phyloP scores from a whole-genome alignment of 352 stramenopile genomes.

The Aphanomyces stellatus region DNA sequence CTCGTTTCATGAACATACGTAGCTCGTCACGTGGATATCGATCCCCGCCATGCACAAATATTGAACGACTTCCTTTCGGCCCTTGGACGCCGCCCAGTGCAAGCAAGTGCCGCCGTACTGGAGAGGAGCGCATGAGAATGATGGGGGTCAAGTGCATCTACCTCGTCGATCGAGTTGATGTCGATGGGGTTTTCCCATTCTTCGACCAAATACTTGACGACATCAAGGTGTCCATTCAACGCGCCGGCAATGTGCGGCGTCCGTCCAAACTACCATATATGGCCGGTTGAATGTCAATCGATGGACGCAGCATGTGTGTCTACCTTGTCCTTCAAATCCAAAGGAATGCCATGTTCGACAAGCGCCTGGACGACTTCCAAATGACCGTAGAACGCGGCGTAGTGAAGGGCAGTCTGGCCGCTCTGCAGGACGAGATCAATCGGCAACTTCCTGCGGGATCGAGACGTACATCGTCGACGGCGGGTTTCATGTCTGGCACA shows the following conservation, averaged over 20 bases:
- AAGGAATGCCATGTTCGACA: constrained; percentile 66
- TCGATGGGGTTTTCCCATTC: constrained; percentile 73
- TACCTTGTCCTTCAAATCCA: constrained; percentile 76
- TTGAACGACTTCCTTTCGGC: constrained; percentile 80
- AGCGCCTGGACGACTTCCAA: constrained; percentile 79
- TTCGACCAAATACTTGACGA: constrained; percentile 73
- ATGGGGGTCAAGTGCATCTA: constrained; percentile 13
- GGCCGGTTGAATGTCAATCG: neutral
- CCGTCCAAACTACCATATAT: constrained; percentile 39
- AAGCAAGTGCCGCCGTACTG: constrained; percentile 80
- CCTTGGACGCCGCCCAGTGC: constrained; percentile 77
- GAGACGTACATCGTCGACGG: constrained; percentile 52
- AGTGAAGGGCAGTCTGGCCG: constrained; percentile 77
- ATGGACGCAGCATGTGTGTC: neutral
- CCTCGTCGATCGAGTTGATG: constrained; percentile 83
- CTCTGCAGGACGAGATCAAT: constrained; percentile 27
- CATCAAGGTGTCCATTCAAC: constrained; percentile 81
- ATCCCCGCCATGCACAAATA: constrained; percentile 85
- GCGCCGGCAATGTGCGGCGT: constrained; percentile 73
- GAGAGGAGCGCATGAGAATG: neutral
- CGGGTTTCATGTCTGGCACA: constrained; percentile 48
- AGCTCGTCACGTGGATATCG: constrained; percentile 84
- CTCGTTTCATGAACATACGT: constrained; percentile 53
- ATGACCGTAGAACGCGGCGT: constrained; percentile 80
- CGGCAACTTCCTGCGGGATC: constrained; percentile 1